These are phyloP conservation scores for Hippophae rhamnoides DNA, from an alignment of 306 rosid genomes.

Conservation along the genomic window DNA sequence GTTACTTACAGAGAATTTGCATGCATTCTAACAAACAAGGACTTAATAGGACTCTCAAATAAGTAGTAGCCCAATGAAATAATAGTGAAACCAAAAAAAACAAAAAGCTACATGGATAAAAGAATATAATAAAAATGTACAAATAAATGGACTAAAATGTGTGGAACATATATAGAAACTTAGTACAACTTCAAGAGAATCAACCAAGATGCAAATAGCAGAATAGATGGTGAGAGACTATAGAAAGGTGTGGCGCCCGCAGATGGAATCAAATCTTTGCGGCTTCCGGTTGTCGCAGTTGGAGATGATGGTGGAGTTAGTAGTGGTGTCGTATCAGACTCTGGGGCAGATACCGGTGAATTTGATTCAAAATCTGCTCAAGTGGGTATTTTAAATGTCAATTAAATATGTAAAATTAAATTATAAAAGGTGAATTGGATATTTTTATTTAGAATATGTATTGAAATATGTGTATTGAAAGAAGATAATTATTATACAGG, in stretches of 20 bases:
- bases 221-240: constrained; percentile 28
- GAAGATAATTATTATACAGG: no score
- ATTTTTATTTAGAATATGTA: no score
- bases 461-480: no score
- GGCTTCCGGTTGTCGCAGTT: constrained; percentile 41
- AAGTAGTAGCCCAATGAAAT: background rate
- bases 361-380: constrained; percentile 37
- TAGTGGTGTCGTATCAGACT: constrained; percentile 32
- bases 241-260: constrained; percentile 27
- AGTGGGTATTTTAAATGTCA: background rate
- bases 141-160: background rate
- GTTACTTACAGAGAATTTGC: constrained; percentile 7
- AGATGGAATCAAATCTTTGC: constrained; percentile 51
- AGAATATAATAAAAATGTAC: background rate
- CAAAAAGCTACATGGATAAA: constrained; percentile 5
- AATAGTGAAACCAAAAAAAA: background rate
- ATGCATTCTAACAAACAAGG: constrained; percentile 4
- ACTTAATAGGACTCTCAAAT: constrained; percentile 16
- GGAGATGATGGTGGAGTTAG: constrained; percentile 45
- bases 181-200: constrained; percentile 33
- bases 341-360: constrained; percentile 49
- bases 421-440: no score
- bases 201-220: constrained; percentile 33
- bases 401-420: no score
- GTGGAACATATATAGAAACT: background rate